Evolutionary conservation across 225 moss, liverwort and hornwort species (phyloP), one percentile per base, ranked within the genome.

Genomic region (Takakia lepidozioides): DNA sequence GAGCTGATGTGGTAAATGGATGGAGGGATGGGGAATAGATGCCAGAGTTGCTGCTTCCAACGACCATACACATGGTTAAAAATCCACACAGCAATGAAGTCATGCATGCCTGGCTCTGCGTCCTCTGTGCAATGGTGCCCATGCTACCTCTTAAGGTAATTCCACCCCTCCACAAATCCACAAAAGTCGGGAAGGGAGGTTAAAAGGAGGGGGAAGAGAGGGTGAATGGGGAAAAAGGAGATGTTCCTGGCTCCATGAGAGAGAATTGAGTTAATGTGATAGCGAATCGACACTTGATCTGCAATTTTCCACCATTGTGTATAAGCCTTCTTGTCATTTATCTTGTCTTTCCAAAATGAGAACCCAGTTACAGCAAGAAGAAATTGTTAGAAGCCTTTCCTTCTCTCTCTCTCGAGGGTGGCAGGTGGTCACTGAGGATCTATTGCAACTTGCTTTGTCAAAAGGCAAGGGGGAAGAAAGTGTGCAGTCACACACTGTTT

Each of bases 391-490:
- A n/a, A n/a, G n/a, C n/a, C n/a, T n/a, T n/a, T n/a, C n/a, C n/a
- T n/a, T n/a, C n/a, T n/a, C n/a, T n/a, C n/a, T 39, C 25, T 17
- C 53, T 7, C 34, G 16, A 15, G 5, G 39, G 20, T 32, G 58
- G 35, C 69, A 98, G 95, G 62, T 83, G 54, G 61, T 98, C 49
- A 71, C 58, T 19, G 90, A 83, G 32, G 83, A 85, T 49, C 75
- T 98, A 17, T 55, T 98, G 56, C 82, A 63, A 48, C 37, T 91
- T 56, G 95, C 90, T n/a, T 48, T 98, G 32, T 70, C 87, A 27
- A 98, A 91, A 67, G 78, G 88, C 52, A 77, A 83, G 45, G 89
- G 84, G 23, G 91, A 98, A 38, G 91, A 91, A 45, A 83, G 69
- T 37, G 66, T 69, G 18, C 87, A 91, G 66, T 82, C 98, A 39